These are phyloP conservation scores for Sphagnum magellanicum DNA, from an alignment of 228 moss, liverwort and hornwort genomes.

Conservation along the genomic window DNA sequence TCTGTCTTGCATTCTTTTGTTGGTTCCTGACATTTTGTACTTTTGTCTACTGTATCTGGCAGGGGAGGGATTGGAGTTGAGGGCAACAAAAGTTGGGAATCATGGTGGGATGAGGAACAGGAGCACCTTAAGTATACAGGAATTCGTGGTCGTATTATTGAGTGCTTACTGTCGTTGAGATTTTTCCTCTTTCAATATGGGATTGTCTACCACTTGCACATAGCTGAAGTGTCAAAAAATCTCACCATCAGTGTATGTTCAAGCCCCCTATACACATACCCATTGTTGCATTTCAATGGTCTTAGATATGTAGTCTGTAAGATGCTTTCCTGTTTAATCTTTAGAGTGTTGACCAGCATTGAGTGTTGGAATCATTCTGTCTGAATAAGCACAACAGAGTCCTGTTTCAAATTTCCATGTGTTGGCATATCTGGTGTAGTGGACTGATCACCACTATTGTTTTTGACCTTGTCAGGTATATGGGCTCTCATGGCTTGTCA, in stretches of 20 bases:
- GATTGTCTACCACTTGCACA: conserved; percentile 33
- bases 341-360: too few relatives aligned
- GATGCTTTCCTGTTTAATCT: too few relatives aligned
- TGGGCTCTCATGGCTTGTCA: conserved; percentile 48
- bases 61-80: conserved; percentile 38
- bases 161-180: conserved; percentile 36
- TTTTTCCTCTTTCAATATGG: conserved; percentile 50
- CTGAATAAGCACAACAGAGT: too few relatives aligned
- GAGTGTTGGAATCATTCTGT: too few relatives aligned
- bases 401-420: too few relatives aligned
- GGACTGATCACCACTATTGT: too few relatives aligned
- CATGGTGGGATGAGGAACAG: conserved; percentile 57
- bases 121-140: conserved; percentile 41
- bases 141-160: conserved; percentile 31
- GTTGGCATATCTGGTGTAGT: too few relatives aligned
- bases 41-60: background rate
- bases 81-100: conserved; percentile 46
- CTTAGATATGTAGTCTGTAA: too few relatives aligned
- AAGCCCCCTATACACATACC: background rate
- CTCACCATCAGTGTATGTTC: conserved; percentile 56
- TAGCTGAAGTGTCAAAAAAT: conserved; percentile 16
- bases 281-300: too few relatives aligned
- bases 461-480: conserved; percentile 23
- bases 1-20: too few relatives aligned
- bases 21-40: too few relatives aligned